Base-by-base conservation (phyloP, 768 basidiomycete genomes). In the Cubamyces sp. region DNA sequence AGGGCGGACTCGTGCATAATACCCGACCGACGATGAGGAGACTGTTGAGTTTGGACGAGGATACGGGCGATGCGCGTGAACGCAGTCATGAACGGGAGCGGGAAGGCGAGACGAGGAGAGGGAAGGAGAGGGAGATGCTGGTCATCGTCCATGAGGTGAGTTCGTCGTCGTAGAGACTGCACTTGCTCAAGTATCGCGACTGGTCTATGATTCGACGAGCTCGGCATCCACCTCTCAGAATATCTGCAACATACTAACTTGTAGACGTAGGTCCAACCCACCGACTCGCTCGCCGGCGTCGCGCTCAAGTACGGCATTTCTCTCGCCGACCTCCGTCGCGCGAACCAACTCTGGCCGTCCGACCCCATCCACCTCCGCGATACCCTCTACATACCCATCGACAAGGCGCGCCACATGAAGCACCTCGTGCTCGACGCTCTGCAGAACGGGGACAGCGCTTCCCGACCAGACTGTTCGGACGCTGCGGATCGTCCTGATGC, bases 321-420 rank as follows among this genome's bases (percentile, higher is more conserved):
- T 18, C 79, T 97, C 55, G 83, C 92, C 26, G 88, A 90, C 15
- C 82, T 99, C 14, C 88, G 96, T 50, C 82, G 87, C 67, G 87
- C 88, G 50, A 99, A 99, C 74, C 92, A 95, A 66, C 79, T 99
- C 8, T 99, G 97, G 97, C 74, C 93, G 6, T 90, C 92, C 7
- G 97, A 98, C 72, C 83, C 93, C 1, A 91, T 99, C 48, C 93
- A 96, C 75, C 82, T 95, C 37, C 90, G 96, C 28, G 86, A 87
- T 48, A 79, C 85, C 6, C 84, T 97, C 39, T 87, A 91, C 69
- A 88, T 98, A 59, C 94, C 96, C 0, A 69, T 88, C 39, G 84
- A 88, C 53, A 80, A 80, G 64, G 80, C 85, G 23, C 76, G 81
- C 30, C 81, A 81, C 23, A 76, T 81, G 48, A 77, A 72, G 45